Conservation (phyloP, 2,329 filamentous ascomycete genomes). For the Apiospora koreana region DNA sequence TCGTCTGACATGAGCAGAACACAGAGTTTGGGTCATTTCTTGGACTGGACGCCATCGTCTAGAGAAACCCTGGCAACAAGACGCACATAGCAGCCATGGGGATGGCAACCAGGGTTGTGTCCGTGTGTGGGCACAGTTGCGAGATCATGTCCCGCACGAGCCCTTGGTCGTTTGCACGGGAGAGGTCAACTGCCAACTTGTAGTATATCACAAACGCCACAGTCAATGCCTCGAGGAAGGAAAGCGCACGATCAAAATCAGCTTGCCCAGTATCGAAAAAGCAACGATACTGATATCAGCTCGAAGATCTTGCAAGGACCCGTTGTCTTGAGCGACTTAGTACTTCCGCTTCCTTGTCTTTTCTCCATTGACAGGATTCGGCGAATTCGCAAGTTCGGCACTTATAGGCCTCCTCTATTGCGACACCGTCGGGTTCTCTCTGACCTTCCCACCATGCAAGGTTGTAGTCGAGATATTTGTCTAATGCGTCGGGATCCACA, state of each 20-base stretch:
- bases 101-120: background rate
- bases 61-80: background rate
- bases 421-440: constrained; percentile 71
- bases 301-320: background rate
- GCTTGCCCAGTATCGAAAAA: background rate
- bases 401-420: constrained; percentile 84
- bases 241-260: background rate
- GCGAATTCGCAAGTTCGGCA: constrained; percentile 84
- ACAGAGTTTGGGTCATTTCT: background rate
- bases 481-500: constrained; percentile 65
- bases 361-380: constrained; percentile 76
- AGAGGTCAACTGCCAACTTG: background rate
- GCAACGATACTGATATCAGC: background rate
- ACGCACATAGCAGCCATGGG: background rate
- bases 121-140: background rate
- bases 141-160: background rate
- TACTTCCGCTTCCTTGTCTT: constrained; percentile 64
- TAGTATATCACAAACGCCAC: background rate
- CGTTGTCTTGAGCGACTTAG: background rate
- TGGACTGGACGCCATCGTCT: background rate
- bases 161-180: background rate
- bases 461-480: constrained; percentile 66
- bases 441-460: constrained; percentile 89
- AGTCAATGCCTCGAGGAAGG: background rate
- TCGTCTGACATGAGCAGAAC: constrained; percentile 1